phyloP scores from a whole-genome alignment of 1,284 basidiomycete genomes.

The Athelia sp. region DNA sequence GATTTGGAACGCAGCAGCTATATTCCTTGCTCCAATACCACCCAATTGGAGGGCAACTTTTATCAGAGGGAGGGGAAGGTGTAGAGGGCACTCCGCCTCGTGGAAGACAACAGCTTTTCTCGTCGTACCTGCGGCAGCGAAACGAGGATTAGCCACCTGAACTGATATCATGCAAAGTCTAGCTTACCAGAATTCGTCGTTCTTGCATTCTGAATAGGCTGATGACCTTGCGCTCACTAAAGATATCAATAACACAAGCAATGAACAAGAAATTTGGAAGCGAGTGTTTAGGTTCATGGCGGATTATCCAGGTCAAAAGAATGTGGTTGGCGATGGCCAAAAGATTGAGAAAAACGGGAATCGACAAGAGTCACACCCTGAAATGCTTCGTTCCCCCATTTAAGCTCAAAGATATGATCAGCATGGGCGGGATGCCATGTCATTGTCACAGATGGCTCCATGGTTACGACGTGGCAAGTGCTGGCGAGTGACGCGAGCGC shows the following conservation, averaged over 20 bases:
- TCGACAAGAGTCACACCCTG: neutral
- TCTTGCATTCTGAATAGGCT: conserved; percentile 15
- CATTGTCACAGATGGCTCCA: too few relatives aligned
- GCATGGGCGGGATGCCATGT: too few relatives aligned
- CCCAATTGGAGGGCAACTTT: conserved; percentile 35
- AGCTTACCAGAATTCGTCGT: conserved; percentile 39
- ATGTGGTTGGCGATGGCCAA: neutral
- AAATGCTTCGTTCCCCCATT: too few relatives aligned
- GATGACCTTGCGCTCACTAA: conserved; percentile 7
- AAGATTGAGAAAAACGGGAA: neutral
- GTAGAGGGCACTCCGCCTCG: conserved; percentile 37
- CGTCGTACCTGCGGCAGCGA: conserved; percentile 30
- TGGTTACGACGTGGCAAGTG: too few relatives aligned
- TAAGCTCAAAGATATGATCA: too few relatives aligned
- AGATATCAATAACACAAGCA: too few relatives aligned
- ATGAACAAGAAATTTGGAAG: conserved; percentile 19
- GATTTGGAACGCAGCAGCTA: conserved; percentile 19
- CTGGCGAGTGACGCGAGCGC: too few relatives aligned
- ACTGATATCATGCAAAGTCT: neutral
- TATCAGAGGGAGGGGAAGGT: conserved; percentile 39
- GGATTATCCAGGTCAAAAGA: conserved; percentile 4
- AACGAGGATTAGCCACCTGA: too few relatives aligned
- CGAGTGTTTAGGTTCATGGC: conserved; percentile 24
- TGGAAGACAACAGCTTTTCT: conserved; percentile 44
- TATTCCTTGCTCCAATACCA: conserved; percentile 42